Evolutionary conservation across 495 filamentous ascomycete genomes (phyloP).

Genomic region (Penicillium silybi): DNA sequence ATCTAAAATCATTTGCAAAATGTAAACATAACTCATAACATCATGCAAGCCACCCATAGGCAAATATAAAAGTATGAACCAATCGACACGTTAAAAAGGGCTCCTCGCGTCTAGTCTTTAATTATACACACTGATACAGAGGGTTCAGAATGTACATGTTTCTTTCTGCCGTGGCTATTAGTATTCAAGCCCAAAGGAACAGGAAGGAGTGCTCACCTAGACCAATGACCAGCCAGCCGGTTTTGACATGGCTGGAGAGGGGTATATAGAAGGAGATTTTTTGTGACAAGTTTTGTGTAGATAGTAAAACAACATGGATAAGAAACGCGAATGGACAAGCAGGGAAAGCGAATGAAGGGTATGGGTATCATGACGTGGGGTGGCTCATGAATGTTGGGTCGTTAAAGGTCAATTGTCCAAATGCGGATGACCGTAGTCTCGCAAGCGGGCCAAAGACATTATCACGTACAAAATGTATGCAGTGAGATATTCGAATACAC

Average conservation of each 20-base stretch:
- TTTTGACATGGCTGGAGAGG: background rate
- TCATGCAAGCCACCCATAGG: background rate
- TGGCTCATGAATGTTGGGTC: background rate
- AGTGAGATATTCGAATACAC: constrained; percentile 6
- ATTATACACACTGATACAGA: background rate
- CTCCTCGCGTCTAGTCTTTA: background rate
- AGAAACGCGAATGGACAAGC: background rate
- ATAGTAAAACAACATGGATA: background rate
- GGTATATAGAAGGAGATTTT: background rate
- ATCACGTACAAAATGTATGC: constrained; percentile 6
- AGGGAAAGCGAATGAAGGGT: background rate
- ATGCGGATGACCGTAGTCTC: background rate
- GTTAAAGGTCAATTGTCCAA: background rate
- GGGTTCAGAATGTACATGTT: background rate
- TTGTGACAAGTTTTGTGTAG: background rate
- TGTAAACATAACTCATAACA: background rate
- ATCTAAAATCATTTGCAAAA: too few relatives aligned
- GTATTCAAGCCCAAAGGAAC: background rate
- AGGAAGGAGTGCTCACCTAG: background rate
- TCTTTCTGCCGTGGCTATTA: background rate
- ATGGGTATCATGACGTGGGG: background rate
- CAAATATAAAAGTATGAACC: background rate
- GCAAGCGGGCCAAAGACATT: background rate
- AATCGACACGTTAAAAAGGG: background rate
- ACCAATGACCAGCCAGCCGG: background rate